These are phyloP conservation scores for Symbiodinium pilosum DNA, from an alignment of 73 alveolate species.

Conservation along the genomic window DNA sequence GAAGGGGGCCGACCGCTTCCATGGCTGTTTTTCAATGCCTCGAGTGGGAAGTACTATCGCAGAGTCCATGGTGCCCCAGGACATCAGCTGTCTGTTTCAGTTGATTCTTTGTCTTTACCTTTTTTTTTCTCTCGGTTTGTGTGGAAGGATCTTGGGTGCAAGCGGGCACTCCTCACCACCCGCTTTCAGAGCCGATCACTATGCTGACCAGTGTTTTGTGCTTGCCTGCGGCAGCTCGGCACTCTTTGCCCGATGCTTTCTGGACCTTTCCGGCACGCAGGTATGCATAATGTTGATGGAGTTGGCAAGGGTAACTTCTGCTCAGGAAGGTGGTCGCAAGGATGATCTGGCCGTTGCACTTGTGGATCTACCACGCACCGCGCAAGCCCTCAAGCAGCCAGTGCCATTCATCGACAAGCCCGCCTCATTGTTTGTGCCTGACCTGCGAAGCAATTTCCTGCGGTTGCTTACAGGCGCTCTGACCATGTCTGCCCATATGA, in stretches of 20 bases:
- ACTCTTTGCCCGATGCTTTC: neutral
- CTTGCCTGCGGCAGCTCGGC: slow-evolving; percentile 27
- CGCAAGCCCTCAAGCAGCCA: slow-evolving; percentile 62
- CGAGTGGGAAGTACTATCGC: slow-evolving; percentile 76
- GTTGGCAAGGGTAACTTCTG: neutral
- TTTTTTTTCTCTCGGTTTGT: neutral
- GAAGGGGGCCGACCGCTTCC: slow-evolving; percentile 88
- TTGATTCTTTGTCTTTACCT: neutral
- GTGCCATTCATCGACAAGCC: slow-evolving; percentile 86
- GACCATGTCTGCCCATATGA: neutral
- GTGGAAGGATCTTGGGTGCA: slow-evolving; percentile 84
- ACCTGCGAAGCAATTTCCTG: too few species aligned
- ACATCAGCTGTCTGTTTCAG: neutral
- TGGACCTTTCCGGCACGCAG: too few species aligned
- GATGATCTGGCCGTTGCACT: slow-evolving; percentile 83
- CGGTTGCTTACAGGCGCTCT: neutral
- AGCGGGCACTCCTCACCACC: slow-evolving; percentile 76
- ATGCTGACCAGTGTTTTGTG: slow-evolving; percentile 58
- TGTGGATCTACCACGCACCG: slow-evolving; percentile 73
- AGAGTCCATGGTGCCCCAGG: slow-evolving; percentile 82
- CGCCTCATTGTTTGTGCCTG: slow-evolving; percentile 38
- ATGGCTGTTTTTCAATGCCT: slow-evolving; percentile 81
- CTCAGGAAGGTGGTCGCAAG: slow-evolving; percentile 54
- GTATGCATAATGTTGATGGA: neutral
- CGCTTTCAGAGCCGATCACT: slow-evolving; percentile 28